Conservation (phyloP, 805 yeast species). For the Saccharomycopsis selenospora region DNA sequence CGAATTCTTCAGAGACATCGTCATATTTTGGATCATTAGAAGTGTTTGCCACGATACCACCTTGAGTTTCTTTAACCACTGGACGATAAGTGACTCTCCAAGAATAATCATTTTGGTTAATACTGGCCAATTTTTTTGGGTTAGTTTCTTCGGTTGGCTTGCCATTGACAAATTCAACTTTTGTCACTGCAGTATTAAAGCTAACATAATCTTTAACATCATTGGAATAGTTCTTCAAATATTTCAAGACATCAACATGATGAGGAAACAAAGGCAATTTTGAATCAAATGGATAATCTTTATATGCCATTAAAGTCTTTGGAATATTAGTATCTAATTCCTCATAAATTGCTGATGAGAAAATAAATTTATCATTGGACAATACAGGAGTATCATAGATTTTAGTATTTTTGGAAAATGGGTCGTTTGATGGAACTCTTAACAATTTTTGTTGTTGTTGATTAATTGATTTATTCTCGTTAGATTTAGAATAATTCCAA, state of each 20-base stretch:
- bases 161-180: slow-evolving; percentile 25
- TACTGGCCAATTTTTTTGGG: slow-evolving; percentile 9
- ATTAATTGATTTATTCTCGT: slow-evolving; percentile 1
- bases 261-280: slow-evolving; percentile 47
- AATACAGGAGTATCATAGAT: neutral
- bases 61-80: slow-evolving; percentile 29
- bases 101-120: slow-evolving; percentile 19
- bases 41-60: slow-evolving; percentile 23
- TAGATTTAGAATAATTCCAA: slow-evolving; percentile 53
- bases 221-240: slow-evolving; percentile 49
- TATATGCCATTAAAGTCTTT: slow-evolving; percentile 58
- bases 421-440: slow-evolving; percentile 29
- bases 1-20: slow-evolving; percentile 34
- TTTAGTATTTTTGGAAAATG: slow-evolving; percentile 15
- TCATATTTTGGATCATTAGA: neutral
- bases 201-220: slow-evolving; percentile 35
- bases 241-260: slow-evolving; percentile 53
- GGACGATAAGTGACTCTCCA: slow-evolving; percentile 40
- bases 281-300: slow-evolving; percentile 42
- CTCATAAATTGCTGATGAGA: slow-evolving; percentile 55
- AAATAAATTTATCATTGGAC: slow-evolving; percentile 27
- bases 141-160: neutral
- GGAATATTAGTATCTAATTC: slow-evolving; percentile 65
- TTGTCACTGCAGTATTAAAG: slow-evolving; percentile 43
- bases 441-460: slow-evolving; percentile 4